phyloP scores from a whole-genome alignment of 2,329 filamentous ascomycete species.

The Penicillium fuscoglaucum region DNA sequence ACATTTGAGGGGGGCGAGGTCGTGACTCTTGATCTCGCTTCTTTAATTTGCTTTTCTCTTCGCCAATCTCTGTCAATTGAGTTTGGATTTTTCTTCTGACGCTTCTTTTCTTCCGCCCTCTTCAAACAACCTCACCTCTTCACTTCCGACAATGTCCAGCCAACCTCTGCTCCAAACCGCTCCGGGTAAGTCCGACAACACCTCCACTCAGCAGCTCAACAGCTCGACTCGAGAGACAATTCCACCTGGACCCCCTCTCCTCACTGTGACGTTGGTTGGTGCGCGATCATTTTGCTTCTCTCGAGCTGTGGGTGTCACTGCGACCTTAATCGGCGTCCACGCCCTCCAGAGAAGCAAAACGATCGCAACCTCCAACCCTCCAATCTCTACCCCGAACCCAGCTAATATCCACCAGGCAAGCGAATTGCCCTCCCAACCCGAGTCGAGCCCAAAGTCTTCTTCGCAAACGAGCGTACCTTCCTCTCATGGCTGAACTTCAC shows the following conservation, averaged over 20 bases:
- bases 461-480: slow-evolving; percentile 99
- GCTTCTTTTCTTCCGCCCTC: not conserved
- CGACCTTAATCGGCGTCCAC: too few relatives aligned
- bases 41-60: not conserved
- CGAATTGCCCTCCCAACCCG: slow-evolving; percentile 96
- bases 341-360: not conserved
- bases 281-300: not conserved
- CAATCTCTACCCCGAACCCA: not conserved
- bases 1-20: not conserved
- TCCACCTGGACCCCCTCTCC: not conserved
- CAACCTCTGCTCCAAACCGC: slow-evolving; percentile 94
- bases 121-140: slow-evolving; percentile 12
- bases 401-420: slow-evolving; percentile 66
- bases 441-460: slow-evolving; percentile 99
- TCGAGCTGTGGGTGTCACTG: too few relatives aligned
- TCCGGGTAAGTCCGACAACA: slow-evolving; percentile 63
- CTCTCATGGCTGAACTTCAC: slow-evolving; percentile 99
- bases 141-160: slow-evolving; percentile 71
- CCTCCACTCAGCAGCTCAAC: not conserved
- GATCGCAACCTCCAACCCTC: slow-evolving; percentile 2
- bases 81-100: not conserved
- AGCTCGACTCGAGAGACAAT: not conserved
- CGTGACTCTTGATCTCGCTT: slow-evolving; percentile 6
- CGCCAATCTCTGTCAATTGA: not conserved
- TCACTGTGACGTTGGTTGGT: not conserved